Conservation (phyloP, 176 grass and related monocot genomes). For the Triticum urartu region DNA sequence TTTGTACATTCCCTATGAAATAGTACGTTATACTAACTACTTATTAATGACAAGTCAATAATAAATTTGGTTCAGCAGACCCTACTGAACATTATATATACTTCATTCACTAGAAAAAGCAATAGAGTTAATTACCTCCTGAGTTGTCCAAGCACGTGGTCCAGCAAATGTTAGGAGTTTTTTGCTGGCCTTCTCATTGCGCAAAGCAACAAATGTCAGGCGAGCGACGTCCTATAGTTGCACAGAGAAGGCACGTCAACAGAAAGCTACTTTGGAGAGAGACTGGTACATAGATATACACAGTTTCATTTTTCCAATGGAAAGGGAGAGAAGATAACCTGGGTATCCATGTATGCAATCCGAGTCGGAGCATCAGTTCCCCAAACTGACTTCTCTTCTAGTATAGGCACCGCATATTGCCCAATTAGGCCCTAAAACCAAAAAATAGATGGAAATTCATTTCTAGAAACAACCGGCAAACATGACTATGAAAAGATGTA, state of each 20-base stretch:
- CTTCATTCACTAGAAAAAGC: neutral
- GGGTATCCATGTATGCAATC: constrained; percentile 99
- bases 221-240: constrained; percentile 76
- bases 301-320: neutral
- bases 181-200: constrained; percentile 74
- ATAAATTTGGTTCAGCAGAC: neutral
- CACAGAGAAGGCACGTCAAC: constrained; percentile 29
- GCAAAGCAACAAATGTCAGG: constrained; percentile 87
- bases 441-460: constrained; percentile 21
- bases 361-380: constrained; percentile 98
- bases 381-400: constrained; percentile 99
- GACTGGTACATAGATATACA: constrained; percentile 1
- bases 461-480: constrained; percentile 6
- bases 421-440: constrained; percentile 83
- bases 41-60: neutral
- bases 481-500: neutral
- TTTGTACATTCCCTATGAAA: neutral
- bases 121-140: constrained; percentile 71
- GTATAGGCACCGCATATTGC: constrained; percentile 98
- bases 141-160: constrained; percentile 96
- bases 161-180: constrained; percentile 91
- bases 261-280: constrained; percentile 28
- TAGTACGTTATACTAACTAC: neutral
- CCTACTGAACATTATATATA: neutral
- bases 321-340: constrained; percentile 47